These are phyloP conservation scores for Leccinellum rugosiceps DNA, from an alignment of 768 basidiomycete genomes.

Conservation along the genomic window DNA sequence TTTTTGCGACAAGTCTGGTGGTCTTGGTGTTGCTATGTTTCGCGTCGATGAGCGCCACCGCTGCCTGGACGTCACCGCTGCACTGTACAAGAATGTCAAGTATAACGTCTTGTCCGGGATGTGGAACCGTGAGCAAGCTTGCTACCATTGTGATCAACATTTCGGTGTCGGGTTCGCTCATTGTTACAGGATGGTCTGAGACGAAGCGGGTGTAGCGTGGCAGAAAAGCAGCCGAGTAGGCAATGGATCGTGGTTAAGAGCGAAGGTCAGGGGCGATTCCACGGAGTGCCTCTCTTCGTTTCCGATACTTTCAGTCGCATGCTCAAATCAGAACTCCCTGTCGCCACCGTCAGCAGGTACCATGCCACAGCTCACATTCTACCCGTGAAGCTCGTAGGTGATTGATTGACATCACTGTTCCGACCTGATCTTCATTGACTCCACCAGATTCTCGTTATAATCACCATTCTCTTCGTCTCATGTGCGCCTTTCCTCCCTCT, in stretches of 20 bases:
- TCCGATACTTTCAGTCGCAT: constrained; percentile 2
- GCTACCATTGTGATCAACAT: constrained; percentile 63
- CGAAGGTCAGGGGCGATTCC: neutral
- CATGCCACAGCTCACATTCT: neutral
- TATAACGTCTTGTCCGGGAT: constrained; percentile 39
- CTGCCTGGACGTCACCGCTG: constrained; percentile 53
- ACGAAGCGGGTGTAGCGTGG: neutral
- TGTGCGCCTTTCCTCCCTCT: constrained; percentile 1
- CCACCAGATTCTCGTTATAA: constrained; percentile 12
- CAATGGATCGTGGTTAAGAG: too few relatives aligned
- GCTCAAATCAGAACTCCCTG: constrained; percentile 3
- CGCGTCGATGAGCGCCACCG: constrained; percentile 42
- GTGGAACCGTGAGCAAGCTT: constrained; percentile 45
- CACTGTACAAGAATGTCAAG: constrained; percentile 57
- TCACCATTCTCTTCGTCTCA: constrained; percentile 2
- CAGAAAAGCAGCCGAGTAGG: neutral
- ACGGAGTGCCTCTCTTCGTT: neutral
- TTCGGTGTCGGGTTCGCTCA: constrained; percentile 54
- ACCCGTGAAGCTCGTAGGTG: constrained; percentile 13
- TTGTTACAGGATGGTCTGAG: constrained; percentile 10
- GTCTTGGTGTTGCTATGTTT: constrained; percentile 16
- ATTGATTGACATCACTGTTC: neutral
- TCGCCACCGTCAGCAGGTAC: neutral
- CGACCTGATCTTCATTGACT: neutral
- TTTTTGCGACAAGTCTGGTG: constrained; percentile 32